Evolutionary conservation across 163 green algal genomes (phyloP).

Genomic region (Coccomyxa subellipsoidea): DNA sequence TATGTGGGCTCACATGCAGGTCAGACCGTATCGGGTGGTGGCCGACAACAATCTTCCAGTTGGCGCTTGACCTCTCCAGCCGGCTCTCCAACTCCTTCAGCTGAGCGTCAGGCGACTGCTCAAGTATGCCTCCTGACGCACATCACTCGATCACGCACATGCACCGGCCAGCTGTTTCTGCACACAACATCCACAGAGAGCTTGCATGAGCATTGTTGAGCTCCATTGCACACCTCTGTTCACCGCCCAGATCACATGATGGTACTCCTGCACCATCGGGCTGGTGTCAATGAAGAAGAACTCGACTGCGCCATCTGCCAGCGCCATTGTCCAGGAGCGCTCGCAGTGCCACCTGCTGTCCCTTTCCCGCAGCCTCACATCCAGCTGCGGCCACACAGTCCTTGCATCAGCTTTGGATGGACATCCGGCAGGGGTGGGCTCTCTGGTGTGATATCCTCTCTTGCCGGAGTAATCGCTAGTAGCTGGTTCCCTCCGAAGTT

Average conservation of each 20-base stretch:
- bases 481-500: too few species aligned
- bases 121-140: constrained; percentile 27
- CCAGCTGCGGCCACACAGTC: constrained; percentile 34
- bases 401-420: neutral
- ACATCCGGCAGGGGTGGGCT: neutral
- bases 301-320: constrained; percentile 10
- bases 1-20: neutral
- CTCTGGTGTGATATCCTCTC: too few species aligned
- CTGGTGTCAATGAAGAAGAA: constrained; percentile 43
- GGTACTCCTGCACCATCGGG: constrained; percentile 20
- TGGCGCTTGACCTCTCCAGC: constrained; percentile 31
- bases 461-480: too few species aligned
- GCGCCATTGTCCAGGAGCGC: constrained; percentile 17
- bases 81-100: constrained; percentile 28
- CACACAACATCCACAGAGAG: too few species aligned
- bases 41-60: constrained; percentile 61
- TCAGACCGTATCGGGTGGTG: constrained; percentile 52
- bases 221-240: neutral
- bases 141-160: neutral
- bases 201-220: neutral
- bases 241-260: constrained; percentile 10
- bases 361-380: constrained; percentile 20
- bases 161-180: neutral
- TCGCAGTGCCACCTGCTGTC: constrained; percentile 40
- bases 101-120: constrained; percentile 40